phyloP scores from a whole-genome alignment of 2,329 filamentous ascomycete genomes.

The Phoma herbarum region DNA sequence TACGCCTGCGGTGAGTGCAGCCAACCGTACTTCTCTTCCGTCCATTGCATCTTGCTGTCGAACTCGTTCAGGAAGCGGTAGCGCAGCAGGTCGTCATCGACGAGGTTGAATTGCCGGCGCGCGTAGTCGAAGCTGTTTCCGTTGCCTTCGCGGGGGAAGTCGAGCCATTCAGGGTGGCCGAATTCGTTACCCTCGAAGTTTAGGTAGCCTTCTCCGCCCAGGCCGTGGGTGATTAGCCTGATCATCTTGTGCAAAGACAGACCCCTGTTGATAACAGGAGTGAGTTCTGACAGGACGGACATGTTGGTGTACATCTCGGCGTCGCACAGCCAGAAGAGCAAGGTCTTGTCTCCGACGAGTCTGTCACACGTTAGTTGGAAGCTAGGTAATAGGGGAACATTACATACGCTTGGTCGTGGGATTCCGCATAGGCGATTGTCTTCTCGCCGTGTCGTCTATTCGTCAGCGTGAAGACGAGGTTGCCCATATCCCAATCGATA shows the following conservation, averaged over 20 bases:
- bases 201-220: constrained; percentile 95
- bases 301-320: constrained; percentile 98
- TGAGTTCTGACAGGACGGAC: constrained; percentile 85
- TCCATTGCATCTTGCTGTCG: constrained; percentile 87
- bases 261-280: constrained; percentile 86
- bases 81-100: constrained; percentile 83
- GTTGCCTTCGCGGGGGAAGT: constrained; percentile 95
- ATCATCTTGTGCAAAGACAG: constrained; percentile 98
- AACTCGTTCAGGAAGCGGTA: constrained; percentile 95
- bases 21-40: constrained; percentile 92
- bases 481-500: constrained; percentile 88
- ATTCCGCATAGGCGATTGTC: constrained; percentile 97
- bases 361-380: constrained; percentile 55
- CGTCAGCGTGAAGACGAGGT: constrained; percentile 84
- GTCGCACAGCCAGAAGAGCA: constrained; percentile 98
- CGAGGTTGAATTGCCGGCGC: constrained; percentile 89
- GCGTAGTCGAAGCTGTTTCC: constrained; percentile 94
- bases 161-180: constrained; percentile 97
- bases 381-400: no score
- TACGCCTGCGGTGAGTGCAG: constrained; percentile 85
- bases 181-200: constrained; percentile 99
- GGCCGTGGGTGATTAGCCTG: constrained; percentile 85
- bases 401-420: constrained; percentile 94
- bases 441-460: constrained; percentile 96
- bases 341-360: constrained; percentile 92